These are phyloP conservation scores for Blastobotrys proliferans DNA, from an alignment of 1,139 yeast genomes.

Conservation along the genomic window DNA sequence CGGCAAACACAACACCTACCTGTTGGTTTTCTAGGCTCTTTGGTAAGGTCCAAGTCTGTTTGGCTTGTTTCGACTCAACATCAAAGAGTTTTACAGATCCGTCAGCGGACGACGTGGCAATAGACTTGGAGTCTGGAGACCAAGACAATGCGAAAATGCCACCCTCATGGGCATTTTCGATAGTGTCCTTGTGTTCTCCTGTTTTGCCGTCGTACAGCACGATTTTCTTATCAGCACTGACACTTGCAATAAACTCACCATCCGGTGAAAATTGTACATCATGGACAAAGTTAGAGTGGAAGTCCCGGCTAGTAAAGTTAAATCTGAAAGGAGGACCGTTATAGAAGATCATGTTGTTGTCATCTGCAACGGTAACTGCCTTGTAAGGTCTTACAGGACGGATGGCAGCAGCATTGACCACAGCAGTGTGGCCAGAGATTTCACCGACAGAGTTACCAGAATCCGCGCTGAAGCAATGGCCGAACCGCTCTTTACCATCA, in stretches of 20 bases:
- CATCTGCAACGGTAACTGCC: slow-evolving; percentile 92
- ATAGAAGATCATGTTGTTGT: slow-evolving; percentile 75
- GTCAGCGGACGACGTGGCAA: slow-evolving; percentile 86
- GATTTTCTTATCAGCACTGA: slow-evolving; percentile 78
- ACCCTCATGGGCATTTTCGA: slow-evolving; percentile 61
- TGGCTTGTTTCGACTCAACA: slow-evolving; percentile 31
- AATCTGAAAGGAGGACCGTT: slow-evolving; percentile 95
- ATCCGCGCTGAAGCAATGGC: slow-evolving; percentile 91
- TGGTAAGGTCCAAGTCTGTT: slow-evolving; percentile 30
- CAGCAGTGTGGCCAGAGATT: slow-evolving; percentile 87
- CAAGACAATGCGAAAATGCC: slow-evolving; percentile 78
- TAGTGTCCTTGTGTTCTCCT: slow-evolving; percentile 62
- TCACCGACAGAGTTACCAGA: slow-evolving; percentile 95
- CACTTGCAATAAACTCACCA: slow-evolving; percentile 62
- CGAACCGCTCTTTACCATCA: slow-evolving; percentile 85
- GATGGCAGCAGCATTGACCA: slow-evolving; percentile 78
- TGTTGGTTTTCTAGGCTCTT: slow-evolving; percentile 57
- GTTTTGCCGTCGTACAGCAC: slow-evolving; percentile 82
- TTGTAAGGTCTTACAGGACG: slow-evolving; percentile 89
- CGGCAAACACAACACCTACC: slow-evolving; percentile 72
- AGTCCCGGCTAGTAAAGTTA: slow-evolving; percentile 62
- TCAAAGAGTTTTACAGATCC: slow-evolving; percentile 65
- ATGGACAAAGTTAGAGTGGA: slow-evolving; percentile 73
- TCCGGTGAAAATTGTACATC: slow-evolving; percentile 83
- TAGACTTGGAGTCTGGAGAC: slow-evolving; percentile 50